A percentile compares a stretch with the other conserved stretches of the same genome.
phyloP scores from a whole-genome alignment of 1,284 basidiomycete species.

The Ustilago bromivora region DNA sequence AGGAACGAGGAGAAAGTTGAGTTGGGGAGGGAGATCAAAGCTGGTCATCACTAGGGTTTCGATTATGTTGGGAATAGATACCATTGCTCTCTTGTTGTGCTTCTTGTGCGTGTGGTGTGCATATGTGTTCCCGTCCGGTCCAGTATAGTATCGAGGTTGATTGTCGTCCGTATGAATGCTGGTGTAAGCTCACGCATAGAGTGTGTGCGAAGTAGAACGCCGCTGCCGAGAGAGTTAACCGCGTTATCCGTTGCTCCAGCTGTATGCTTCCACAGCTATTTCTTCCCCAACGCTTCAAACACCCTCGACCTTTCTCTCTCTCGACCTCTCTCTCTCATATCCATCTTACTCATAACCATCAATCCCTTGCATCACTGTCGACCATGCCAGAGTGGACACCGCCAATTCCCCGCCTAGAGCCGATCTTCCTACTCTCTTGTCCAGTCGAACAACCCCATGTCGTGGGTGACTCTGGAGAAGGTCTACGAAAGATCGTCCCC shows the following conservation, averaged over 20 bases:
- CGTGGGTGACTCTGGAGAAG: constrained; percentile 37
- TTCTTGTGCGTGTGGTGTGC: neutral
- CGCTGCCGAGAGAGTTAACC: neutral
- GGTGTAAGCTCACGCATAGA: neutral
- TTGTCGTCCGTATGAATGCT: constrained; percentile 10
- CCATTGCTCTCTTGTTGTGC: neutral
- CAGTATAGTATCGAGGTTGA: neutral
- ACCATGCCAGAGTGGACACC: constrained; percentile 29
- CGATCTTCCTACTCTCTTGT: constrained; percentile 27
- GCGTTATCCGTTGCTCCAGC: constrained; percentile 14
- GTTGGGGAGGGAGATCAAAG: constrained; percentile 27
- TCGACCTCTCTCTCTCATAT: neutral
- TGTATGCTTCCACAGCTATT: neutral
- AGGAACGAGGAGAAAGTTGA: constrained; percentile 37
- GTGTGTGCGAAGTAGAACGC: neutral
- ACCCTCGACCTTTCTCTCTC: neutral
- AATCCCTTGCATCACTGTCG: neutral
- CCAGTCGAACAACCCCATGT: constrained; percentile 17
- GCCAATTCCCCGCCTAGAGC: constrained; percentile 11
- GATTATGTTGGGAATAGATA: constrained; percentile 3
- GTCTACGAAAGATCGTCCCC: constrained; percentile 39
- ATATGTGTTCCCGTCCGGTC: neutral
- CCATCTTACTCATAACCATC: neutral
- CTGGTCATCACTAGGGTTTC: constrained; percentile 9
- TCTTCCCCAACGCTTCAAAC: neutral